phyloP scores from a whole-genome alignment of 257 asterid species.

The Forsythia viridissima region DNA sequence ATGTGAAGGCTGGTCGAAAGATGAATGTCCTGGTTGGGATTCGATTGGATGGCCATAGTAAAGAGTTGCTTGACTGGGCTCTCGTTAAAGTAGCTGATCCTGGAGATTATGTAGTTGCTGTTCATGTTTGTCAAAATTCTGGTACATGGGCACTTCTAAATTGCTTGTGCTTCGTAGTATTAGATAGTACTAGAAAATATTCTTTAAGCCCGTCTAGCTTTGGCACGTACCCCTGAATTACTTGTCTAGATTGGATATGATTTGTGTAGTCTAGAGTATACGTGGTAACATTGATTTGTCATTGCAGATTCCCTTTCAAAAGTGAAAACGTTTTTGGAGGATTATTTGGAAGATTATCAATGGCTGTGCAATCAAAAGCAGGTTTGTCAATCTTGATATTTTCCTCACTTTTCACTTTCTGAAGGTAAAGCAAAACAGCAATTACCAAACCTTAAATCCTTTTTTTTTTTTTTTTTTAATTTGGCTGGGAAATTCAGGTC shows the following conservation, averaged over 20 bases:
- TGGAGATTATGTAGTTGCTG: slow-evolving; percentile 75
- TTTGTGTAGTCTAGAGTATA: neutral
- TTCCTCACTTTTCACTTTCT: neutral
- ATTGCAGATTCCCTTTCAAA: slow-evolving; percentile 56
- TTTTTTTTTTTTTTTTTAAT: neutral
- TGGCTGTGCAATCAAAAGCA: slow-evolving; percentile 67
- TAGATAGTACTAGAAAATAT: neutral
- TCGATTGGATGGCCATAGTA: slow-evolving; percentile 60
- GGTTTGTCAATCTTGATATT: slow-evolving; percentile 40
- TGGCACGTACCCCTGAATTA: neutral
- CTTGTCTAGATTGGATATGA: neutral
- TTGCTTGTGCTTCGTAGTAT: slow-evolving; percentile 1
- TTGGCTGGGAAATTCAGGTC: slow-evolving; percentile 50
- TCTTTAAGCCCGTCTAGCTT: neutral
- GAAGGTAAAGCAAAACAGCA: slow-evolving; percentile 13
- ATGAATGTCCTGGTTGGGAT: slow-evolving; percentile 81
- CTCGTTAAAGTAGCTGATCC: slow-evolving; percentile 75
- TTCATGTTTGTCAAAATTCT: slow-evolving; percentile 78
- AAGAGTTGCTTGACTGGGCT: slow-evolving; percentile 87
- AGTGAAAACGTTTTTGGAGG: slow-evolving; percentile 53
- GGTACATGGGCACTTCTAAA: slow-evolving; percentile 38
- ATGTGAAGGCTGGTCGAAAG: slow-evolving; percentile 35
- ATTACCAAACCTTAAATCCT: neutral
- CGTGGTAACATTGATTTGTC: neutral
- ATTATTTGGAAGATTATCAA: slow-evolving; percentile 69